These are phyloP conservation scores for Naganishia liquefaciens DNA, from an alignment of 1,284 basidiomycete genomes.

Conservation along the genomic window DNA sequence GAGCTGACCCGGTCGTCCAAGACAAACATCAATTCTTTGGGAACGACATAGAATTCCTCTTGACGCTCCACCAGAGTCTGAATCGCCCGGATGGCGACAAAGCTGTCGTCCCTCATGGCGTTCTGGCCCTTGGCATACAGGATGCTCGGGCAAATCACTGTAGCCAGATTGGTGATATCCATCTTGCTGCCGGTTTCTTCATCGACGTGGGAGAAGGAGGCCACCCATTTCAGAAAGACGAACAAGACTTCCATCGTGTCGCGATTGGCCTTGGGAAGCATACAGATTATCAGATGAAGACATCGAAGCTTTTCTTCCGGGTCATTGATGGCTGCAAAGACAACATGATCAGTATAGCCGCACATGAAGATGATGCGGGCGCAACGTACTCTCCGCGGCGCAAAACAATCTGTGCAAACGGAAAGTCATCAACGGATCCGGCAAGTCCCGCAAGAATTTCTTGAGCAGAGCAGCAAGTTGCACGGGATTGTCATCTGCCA, in stretches of 20 bases:
- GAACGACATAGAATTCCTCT: slow-evolving; percentile 89
- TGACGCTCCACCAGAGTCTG: slow-evolving; percentile 85
- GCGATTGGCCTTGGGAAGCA: slow-evolving; percentile 89
- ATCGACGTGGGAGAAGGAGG: slow-evolving; percentile 96
- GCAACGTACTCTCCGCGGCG: slow-evolving; percentile 75
- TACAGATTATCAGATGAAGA: slow-evolving; percentile 80
- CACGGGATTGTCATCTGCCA: slow-evolving; percentile 93
- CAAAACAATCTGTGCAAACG: slow-evolving; percentile 88
- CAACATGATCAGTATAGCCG: background rate
- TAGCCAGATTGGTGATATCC: slow-evolving; percentile 96
- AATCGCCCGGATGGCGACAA: slow-evolving; percentile 83
- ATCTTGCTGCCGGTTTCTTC: slow-evolving; percentile 98
- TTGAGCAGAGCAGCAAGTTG: slow-evolving; percentile 96
- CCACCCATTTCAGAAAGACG: slow-evolving; percentile 99
- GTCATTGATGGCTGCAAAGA: slow-evolving; percentile 65
- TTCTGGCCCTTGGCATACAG: slow-evolving; percentile 82
- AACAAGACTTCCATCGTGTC: slow-evolving; percentile 98
- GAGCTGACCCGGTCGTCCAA: slow-evolving; percentile 72
- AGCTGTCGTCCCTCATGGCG: slow-evolving; percentile 88
- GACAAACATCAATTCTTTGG: slow-evolving; percentile 77
- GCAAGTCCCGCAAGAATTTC: slow-evolving; percentile 93
- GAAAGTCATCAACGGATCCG: slow-evolving; percentile 93
- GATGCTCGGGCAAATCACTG: slow-evolving; percentile 95
- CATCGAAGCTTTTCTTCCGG: slow-evolving; percentile 78
- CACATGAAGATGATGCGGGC: too few relatives aligned